Conservation (phyloP, 2,329 filamentous ascomycete genomes). For the Lecanosticta acicola region DNA sequence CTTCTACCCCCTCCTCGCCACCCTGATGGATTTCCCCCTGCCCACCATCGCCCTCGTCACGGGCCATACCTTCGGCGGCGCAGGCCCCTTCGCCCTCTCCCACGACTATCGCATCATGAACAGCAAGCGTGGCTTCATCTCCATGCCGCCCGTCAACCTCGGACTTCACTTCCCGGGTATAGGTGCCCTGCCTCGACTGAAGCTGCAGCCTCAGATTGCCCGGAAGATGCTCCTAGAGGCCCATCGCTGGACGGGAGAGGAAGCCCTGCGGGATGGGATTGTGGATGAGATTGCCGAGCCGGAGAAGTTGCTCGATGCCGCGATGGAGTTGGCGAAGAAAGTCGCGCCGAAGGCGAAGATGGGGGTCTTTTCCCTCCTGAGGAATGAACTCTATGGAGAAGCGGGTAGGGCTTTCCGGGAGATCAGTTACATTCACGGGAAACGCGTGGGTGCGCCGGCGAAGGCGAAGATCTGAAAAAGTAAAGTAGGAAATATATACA, state of each 20-base stretch:
- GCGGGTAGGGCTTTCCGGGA: conserved; percentile 46
- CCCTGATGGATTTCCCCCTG: conserved; percentile 34
- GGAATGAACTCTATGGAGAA: conserved; percentile 51
- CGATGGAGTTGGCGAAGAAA: conserved; percentile 41
- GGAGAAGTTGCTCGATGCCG: conserved; percentile 44
- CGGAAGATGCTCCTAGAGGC: conserved; percentile 53
- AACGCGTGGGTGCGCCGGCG: conserved; percentile 37
- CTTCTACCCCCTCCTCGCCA: conserved; percentile 35
- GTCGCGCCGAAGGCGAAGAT: conserved; percentile 41
- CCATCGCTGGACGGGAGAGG: conserved; percentile 49
- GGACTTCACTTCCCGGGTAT: conserved; percentile 54
- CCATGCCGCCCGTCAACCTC: conserved; percentile 51
- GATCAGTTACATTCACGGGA: conserved; percentile 52
- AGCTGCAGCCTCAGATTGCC: conserved; percentile 48
- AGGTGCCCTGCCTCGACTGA: conserved; percentile 47
- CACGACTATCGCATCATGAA: conserved; percentile 50
- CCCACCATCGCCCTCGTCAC: conserved; percentile 46
- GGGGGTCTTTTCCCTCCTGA: conserved; percentile 49
- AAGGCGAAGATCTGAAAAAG: conserved; percentile 44
- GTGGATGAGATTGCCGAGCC: conserved; percentile 49
- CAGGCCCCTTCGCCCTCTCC: conserved; percentile 43
- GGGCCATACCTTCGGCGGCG: conserved; percentile 47
- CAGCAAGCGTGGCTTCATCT: conserved; percentile 42
- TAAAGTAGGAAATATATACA: too few relatives aligned
- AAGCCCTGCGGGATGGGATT: conserved; percentile 49